These are phyloP conservation scores for Plasmodium coatneyi DNA, from an alignment of 169 alveolate genomes.

Conservation along the genomic window DNA sequence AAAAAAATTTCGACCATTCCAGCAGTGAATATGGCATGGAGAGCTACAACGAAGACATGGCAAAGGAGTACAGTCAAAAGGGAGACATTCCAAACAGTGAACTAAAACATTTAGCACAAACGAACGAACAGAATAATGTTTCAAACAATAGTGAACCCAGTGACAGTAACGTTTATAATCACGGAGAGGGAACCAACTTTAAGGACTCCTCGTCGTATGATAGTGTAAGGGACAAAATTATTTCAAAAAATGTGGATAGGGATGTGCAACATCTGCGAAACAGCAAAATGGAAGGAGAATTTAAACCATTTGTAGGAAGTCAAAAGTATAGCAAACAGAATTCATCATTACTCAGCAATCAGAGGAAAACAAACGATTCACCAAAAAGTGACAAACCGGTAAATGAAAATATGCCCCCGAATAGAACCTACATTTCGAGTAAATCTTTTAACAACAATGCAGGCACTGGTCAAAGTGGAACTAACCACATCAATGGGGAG, in stretches of 20 bases:
- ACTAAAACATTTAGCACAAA: background rate
- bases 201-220: background rate
- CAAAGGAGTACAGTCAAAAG: background rate
- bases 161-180: background rate
- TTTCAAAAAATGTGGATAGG: background rate
- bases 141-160: background rate
- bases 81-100: background rate
- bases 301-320: background rate
- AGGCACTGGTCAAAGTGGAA: background rate
- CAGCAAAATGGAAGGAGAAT: background rate
- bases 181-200: background rate
- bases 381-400: background rate
- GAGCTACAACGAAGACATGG: constrained; percentile 8
- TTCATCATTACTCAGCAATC: background rate
- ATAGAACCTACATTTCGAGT: background rate
- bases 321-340: background rate
- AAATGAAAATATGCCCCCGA: background rate
- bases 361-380: background rate
- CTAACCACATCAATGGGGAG: background rate
- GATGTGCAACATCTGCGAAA: background rate
- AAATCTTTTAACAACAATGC: background rate
- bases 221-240: background rate
- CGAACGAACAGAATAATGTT: background rate
- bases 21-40: constrained; percentile 36
- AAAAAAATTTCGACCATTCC: background rate